These are phyloP conservation scores for maize (Zea mays) DNA, from an alignment of 176 grass and related monocot species.

Conservation along the genomic window DNA sequence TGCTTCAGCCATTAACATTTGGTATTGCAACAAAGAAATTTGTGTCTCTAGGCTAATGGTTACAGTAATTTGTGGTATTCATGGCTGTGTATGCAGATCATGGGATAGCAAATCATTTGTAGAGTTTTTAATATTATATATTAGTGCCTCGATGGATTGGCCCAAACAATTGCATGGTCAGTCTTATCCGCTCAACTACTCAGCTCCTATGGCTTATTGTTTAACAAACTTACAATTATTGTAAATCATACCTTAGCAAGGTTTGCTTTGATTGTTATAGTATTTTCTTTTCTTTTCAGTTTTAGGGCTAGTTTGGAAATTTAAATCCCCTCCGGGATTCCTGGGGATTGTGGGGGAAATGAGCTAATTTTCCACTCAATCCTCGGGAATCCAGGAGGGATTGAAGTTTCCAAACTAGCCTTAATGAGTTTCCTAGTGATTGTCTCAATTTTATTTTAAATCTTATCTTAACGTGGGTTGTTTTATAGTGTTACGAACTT, in stretches of 20 bases:
- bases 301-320: neutral
- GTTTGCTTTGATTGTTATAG: neutral
- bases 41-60: neutral
- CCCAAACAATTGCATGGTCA: neutral
- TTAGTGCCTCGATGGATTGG: neutral
- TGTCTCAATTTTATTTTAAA: slow-evolving; percentile 15
- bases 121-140: neutral
- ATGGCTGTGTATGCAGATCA: neutral
- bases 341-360: too few species aligned
- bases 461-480: neutral
- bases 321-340: too few species aligned
- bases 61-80: neutral
- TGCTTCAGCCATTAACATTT: slow-evolving; percentile 4
- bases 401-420: too few species aligned
- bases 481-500: neutral
- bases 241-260: neutral
- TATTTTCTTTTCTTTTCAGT: neutral
- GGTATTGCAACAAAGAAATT: neutral
- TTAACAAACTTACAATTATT: slow-evolving; percentile 2
- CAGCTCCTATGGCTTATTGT: neutral
- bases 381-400: too few species aligned
- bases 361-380: too few species aligned
- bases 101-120: neutral
- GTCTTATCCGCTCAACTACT: slow-evolving; percentile 18
- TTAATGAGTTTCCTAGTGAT: neutral